Base-by-base conservation (phyloP, 2,329 filamentous ascomycete genomes). In the Immersiporthe knoxdaviesiana region DNA sequence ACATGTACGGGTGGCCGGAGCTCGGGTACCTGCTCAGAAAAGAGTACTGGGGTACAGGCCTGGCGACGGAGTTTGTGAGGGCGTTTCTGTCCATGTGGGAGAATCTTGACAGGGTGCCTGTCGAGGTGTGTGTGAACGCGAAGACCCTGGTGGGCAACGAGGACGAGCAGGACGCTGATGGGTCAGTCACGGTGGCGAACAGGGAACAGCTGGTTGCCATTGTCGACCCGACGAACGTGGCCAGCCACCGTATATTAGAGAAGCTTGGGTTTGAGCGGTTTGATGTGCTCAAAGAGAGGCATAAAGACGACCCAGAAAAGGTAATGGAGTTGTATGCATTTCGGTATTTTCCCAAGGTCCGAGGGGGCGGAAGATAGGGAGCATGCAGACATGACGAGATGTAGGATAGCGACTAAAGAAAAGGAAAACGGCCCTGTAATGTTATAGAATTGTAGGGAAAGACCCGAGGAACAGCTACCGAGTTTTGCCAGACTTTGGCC, bases 11-110 rank as follows among this genome's bases (percentile, higher is more conserved):
- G 30, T 88, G 86, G 86, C 87, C 87, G 1, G 86, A 85, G 74
- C 67, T 89, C 35, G 88, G 88, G 30, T 90, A 90, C 75, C 82
- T 88, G 79, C 76, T 90, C 65, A 78, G 81, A 62, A 81, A 78
- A 68, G 83, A 85, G 72, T 74, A 77, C 66, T 90, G 88, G 88
- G 84, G 85, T 8, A 81, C 80, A 52, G 88, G 87, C 5, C 83
- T 86, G 72, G 87, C 83, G 44, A 88, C 84, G 1, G 88, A 90
- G 77, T 85, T 88, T 59, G 70, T 89, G 50, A 76, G 71, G 65
- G 86, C 76, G 1, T 84, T 84, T 65, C 70, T 86, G 16, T 70
- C 74, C 14, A 75, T 78, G 14, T 90, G 84, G 81, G 84, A 82
- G 79, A 75, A 75, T 65, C 79, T 89, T 72, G 84, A 84, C 47